Conservation (phyloP, 78 protist genomes). For the Dictyostelium firmibasis region DNA sequence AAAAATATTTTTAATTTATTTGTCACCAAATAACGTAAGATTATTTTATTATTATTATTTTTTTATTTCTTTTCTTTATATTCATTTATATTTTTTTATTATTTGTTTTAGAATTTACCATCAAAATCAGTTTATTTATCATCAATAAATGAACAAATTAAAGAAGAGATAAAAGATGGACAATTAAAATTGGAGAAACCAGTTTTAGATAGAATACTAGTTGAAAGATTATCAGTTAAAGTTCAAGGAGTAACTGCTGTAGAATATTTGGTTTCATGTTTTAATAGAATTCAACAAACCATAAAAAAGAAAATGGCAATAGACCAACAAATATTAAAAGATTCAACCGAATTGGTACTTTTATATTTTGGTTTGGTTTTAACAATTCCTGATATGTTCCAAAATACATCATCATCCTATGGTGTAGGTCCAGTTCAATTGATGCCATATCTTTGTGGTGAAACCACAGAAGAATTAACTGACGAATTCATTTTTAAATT, state of each 20-base stretch:
- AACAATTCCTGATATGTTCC: constrained; percentile 70
- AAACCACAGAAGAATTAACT: constrained; percentile 31
- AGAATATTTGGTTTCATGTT: constrained; percentile 25
- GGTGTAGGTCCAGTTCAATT: constrained; percentile 54
- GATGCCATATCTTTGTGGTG: constrained; percentile 38
- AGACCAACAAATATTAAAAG: neutral
- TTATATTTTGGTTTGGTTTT: constrained; percentile 40
- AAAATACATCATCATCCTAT: constrained; percentile 5
- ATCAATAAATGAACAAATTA: constrained; percentile 16
- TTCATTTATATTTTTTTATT: neutral
- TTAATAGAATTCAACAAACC: constrained; percentile 27
- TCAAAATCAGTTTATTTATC: constrained; percentile 10
- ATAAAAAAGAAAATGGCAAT: constrained; percentile 1
- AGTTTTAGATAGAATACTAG: constrained; percentile 41
- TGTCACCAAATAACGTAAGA: constrained; percentile 33
- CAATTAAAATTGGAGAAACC: neutral
- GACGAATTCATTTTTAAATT: constrained; percentile 26
- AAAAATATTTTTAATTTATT: constrained; percentile 35
- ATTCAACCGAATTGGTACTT: constrained; percentile 30
- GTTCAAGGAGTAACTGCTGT: neutral
- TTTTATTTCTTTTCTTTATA: neutral
- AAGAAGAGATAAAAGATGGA: neutral
- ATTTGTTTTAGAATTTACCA: neutral
- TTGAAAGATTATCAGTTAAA: constrained; percentile 37
- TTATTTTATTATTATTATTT: neutral